phyloP scores from a whole-genome alignment of 371 early-diverging fungal genomes.

The Capillidium rhysosporum region DNA sequence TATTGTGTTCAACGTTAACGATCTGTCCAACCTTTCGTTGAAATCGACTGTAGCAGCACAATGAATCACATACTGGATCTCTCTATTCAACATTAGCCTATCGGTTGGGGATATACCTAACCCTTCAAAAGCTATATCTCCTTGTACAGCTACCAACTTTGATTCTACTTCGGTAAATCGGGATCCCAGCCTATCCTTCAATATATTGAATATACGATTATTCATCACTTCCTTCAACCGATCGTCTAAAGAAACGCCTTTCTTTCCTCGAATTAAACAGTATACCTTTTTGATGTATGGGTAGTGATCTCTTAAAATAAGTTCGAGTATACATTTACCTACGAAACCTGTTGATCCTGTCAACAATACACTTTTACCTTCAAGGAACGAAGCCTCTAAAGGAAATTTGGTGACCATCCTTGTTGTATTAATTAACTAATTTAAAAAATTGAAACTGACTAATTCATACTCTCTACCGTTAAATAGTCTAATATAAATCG shows the following conservation, averaged over 20 bases:
- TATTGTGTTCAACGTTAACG: slow-evolving; percentile 21
- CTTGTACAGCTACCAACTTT: slow-evolving; percentile 26
- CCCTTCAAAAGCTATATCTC: slow-evolving; percentile 22
- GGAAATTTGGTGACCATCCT: slow-evolving; percentile 5
- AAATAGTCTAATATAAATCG: no score
- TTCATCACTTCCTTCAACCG: slow-evolving; percentile 13
- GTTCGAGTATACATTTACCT: slow-evolving; percentile 35
- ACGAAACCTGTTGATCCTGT: slow-evolving; percentile 42
- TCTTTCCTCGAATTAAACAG: slow-evolving; percentile 13
- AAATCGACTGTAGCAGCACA: slow-evolving; percentile 34
- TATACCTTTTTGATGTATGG: slow-evolving; percentile 9
- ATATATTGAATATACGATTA: slow-evolving; percentile 14
- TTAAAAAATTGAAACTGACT: no score
- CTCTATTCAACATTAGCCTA: slow-evolving; percentile 16
- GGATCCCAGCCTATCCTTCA: slow-evolving; percentile 11
- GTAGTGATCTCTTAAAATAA: slow-evolving; percentile 16
- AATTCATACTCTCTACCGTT: no score
- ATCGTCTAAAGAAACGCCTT: slow-evolving; percentile 12
- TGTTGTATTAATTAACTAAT: no score
- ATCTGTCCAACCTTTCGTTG: slow-evolving; percentile 22
- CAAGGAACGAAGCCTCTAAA: slow-evolving; percentile 12
- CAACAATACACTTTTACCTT: slow-evolving; percentile 19
- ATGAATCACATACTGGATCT: slow-evolving; percentile 25
- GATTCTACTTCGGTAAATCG: slow-evolving; percentile 15
- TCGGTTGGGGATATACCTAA: slow-evolving; percentile 25